A percentile compares a stretch with the other conserved stretches of the same genome.
Evolutionary conservation across 139 green algal species (phyloP).

Genomic region (Desmodesmus armatus): DNA sequence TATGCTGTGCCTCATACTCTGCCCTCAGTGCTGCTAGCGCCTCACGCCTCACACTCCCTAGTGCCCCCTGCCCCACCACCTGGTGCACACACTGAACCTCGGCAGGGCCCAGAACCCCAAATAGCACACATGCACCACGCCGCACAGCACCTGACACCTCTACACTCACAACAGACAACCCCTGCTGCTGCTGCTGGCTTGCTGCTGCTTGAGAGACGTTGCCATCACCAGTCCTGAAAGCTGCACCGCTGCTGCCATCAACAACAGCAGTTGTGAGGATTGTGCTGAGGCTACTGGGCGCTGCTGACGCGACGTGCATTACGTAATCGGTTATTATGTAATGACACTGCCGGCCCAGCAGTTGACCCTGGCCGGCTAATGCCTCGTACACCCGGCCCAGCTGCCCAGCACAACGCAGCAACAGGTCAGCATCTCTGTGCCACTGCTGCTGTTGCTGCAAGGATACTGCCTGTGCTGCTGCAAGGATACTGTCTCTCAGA

Average conservation of each 20-base stretch:
- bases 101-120: not conserved
- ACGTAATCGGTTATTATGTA: conserved; percentile 40
- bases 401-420: conserved; percentile 23
- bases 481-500: not conserved
- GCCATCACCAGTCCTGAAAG: not conserved
- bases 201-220: not conserved
- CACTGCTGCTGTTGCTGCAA: not conserved
- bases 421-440: not conserved
- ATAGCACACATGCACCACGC: conserved; percentile 25
- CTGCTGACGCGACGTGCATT: conserved; percentile 25
- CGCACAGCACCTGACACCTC: not conserved
- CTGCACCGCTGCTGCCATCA: not conserved
- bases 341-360: conserved; percentile 8
- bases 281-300: not conserved
- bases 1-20: conserved; percentile 21
- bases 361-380: conserved; percentile 19
- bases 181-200: not conserved
- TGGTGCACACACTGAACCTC: conserved; percentile 6
- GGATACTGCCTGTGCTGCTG: not conserved
- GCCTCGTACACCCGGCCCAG: conserved; percentile 18
- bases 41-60: not conserved
- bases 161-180: not conserved
- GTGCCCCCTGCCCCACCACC: conserved; percentile 4
- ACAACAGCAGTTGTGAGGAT: not conserved
- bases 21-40: conserved; percentile 25